Base-by-base conservation (phyloP, 2,329 filamentous ascomycete genomes). In the Penicillium sp. region DNA sequence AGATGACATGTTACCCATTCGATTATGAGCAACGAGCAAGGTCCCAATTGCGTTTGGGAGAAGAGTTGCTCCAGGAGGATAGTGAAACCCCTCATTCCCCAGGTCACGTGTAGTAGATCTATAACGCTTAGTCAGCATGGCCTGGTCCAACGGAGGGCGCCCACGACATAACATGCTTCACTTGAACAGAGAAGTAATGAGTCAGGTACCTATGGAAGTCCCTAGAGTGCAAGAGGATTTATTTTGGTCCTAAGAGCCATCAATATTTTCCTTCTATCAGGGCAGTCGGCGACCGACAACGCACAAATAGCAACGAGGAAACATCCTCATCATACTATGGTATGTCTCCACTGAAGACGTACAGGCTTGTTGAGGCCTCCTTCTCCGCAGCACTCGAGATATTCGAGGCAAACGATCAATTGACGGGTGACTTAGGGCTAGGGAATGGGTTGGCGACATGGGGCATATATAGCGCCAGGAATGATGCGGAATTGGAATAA, bases 61-160 rank as follows among this genome's bases (percentile, higher is more conserved):
- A 57, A 53, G 38, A 34, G 45, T 45, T 41, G 41, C 48, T 31
- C 18, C 48, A 48, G 39, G 49, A 51, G 48, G 51, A 56, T 45
- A 33, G 47, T 47, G 47, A 52, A 55, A 53, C 58, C 61, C 60
- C 60, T 60, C 60, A 53, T 52, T 46, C 42, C 34, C 36, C 16
- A n/a, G 24, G 33, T 50, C 60, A 63, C 59, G 60, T 61, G 60
- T 21, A 36, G 7, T 15, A 21, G 18, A 29, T 33, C 7, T 21
- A 38, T 45, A 29, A 3, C 41, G 52, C 39, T 52, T 54, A 56
- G 18, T 39, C 12, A 21, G 10, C 5, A 28, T 2, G 23, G n/a
- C 13, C 7, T 44, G 36, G 7, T 21, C 21, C 13, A 28, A n/a
- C 12, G 6, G 16, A 12, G 13, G 23, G 41, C 16, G 3, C 7